Conservation (phyloP, 2,329 filamentous ascomycete genomes). For the Ilyonectria destructans region DNA sequence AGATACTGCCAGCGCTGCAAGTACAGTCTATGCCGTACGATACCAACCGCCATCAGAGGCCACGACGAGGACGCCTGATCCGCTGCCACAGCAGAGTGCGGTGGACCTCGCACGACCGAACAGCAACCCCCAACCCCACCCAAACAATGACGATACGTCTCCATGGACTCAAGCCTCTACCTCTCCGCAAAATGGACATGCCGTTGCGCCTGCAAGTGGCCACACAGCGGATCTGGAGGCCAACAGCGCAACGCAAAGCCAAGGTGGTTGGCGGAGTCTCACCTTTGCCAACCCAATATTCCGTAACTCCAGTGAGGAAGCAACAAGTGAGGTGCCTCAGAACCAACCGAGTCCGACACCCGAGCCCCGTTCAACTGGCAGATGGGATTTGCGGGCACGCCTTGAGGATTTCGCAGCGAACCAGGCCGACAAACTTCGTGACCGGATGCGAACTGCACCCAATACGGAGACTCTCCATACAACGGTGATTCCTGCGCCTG, state of each 20-base stretch:
- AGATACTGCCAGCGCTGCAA: slow-evolving; percentile 76
- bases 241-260: slow-evolving; percentile 46
- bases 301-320: slow-evolving; percentile 35
- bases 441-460: slow-evolving; percentile 68
- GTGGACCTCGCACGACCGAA: slow-evolving; percentile 56
- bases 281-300: slow-evolving; percentile 38
- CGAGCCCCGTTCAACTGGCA: slow-evolving; percentile 41
- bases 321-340: slow-evolving; percentile 25
- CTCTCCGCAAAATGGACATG: slow-evolving; percentile 43
- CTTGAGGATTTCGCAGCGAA: slow-evolving; percentile 75
- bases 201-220: slow-evolving; percentile 33
- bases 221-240: slow-evolving; percentile 50
- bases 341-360: slow-evolving; percentile 21
- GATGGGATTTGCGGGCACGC: slow-evolving; percentile 72
- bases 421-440: slow-evolving; percentile 74
- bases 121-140: slow-evolving; percentile 50
- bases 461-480: slow-evolving; percentile 72
- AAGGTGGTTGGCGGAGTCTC: slow-evolving; percentile 48
- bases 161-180: slow-evolving; percentile 43
- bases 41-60: slow-evolving; percentile 73
- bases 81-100: slow-evolving; percentile 47
- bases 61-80: slow-evolving; percentile 64
- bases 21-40: slow-evolving; percentile 75
- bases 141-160: slow-evolving; percentile 46
- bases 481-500: slow-evolving; percentile 74